phyloP scores from a whole-genome alignment of 305 asterid genomes.

The Fraxinus albicans region DNA sequence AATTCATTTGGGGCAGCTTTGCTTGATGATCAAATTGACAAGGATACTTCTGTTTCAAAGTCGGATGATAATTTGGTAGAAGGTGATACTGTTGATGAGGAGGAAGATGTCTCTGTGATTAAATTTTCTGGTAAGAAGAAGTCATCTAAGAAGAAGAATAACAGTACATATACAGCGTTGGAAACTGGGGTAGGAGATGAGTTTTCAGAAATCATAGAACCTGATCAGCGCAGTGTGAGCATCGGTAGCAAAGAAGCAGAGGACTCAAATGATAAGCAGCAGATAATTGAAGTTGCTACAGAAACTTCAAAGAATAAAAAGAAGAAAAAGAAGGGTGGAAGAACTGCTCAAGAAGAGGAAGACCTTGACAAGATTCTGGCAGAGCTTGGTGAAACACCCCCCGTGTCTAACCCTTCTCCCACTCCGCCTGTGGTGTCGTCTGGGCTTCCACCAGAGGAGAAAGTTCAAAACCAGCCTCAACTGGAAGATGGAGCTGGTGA shows the following conservation, averaged over 20 bases:
- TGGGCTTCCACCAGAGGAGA: conserved; percentile 43
- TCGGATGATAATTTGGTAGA: conserved; percentile 33
- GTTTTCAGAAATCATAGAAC: conserved; percentile 33
- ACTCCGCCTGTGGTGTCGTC: conserved; percentile 32
- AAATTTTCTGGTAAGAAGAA: conserved; percentile 87
- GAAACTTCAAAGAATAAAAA: conserved; percentile 72
- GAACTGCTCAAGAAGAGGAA: conserved; percentile 65
- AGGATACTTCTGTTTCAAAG: conserved; percentile 41
- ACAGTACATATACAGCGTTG: conserved; percentile 29
- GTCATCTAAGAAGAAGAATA: conserved; percentile 65
- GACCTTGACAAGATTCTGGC: conserved; percentile 76
- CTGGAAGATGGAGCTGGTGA: conserved; percentile 53
- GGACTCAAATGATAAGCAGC: conserved; percentile 40
- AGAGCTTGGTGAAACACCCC: conserved; percentile 68
- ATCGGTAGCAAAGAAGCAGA: conserved; percentile 24
- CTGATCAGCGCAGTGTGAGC: conserved; percentile 26
- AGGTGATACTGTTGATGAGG: conserved; percentile 43
- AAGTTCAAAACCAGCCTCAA: conserved; percentile 52
- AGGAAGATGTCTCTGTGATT: conserved; percentile 44
- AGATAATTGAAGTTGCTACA: conserved; percentile 39
- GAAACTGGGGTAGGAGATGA: conserved; percentile 35
- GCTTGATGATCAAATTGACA: conserved; percentile 56
- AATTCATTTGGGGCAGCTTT: conserved; percentile 45
- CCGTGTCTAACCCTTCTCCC: conserved; percentile 40
- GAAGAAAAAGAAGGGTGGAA: conserved; percentile 67